Evolutionary conservation across 305 asterid genomes (phyloP).

Genomic region (Fraxinus greggii): DNA sequence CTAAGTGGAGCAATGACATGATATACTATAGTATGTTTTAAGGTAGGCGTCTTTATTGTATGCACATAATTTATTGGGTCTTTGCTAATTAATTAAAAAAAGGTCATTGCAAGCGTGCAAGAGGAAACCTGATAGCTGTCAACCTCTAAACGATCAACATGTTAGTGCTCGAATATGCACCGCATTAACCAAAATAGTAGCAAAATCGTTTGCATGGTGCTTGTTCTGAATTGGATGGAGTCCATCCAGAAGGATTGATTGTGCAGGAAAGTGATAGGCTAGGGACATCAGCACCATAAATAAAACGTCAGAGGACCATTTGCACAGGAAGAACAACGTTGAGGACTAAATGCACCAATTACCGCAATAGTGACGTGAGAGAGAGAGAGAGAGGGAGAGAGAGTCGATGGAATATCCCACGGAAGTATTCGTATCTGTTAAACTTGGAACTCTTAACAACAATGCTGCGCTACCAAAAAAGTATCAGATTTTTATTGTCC

Average conservation of each 20-base stretch:
- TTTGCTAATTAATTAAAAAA: neutral
- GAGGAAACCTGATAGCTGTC: neutral
- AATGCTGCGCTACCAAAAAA: neutral
- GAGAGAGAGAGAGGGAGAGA: neutral
- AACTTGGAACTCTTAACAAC: neutral
- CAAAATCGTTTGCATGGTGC: neutral
- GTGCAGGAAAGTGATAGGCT: neutral
- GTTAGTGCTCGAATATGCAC: neutral
- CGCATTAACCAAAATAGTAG: neutral
- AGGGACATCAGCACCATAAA: neutral
- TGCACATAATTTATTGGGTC: neutral
- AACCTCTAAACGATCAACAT: neutral
- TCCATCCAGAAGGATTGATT: neutral
- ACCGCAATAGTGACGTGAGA: neutral
- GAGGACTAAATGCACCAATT: neutral
- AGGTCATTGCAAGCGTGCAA: no score
- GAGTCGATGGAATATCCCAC: conserved; percentile 13
- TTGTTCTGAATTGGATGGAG: neutral
- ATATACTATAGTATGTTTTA: no score
- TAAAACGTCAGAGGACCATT: neutral
- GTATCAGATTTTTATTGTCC: neutral
- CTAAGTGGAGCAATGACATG: no score
- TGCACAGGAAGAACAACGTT: neutral
- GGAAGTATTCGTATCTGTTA: conserved; percentile 17
- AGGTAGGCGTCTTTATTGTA: neutral